These are phyloP conservation scores for Bretschneidera sinensis DNA, from an alignment of 345 rosid species.

Conservation along the genomic window DNA sequence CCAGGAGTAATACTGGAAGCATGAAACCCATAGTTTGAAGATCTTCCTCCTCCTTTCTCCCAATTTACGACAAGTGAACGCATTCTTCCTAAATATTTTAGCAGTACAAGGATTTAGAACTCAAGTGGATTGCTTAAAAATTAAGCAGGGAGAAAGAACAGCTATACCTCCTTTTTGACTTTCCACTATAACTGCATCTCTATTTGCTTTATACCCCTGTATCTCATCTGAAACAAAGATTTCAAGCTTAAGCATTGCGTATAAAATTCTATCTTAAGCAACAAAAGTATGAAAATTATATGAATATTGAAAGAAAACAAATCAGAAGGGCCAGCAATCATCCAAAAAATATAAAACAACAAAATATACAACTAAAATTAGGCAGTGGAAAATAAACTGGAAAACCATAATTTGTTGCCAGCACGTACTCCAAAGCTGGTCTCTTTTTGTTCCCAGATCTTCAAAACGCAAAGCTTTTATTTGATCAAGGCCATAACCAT, in stretches of 20 bases:
- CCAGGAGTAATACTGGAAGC: conserved; percentile 34
- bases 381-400: no score
- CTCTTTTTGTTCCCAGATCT: no score
- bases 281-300: not conserved
- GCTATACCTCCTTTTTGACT: conserved; percentile 64
- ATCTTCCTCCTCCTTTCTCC: conserved; percentile 79
- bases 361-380: no score
- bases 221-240: conserved; percentile 53
- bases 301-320: not conserved
- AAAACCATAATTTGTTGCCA: no score
- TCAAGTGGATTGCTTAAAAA: conserved; percentile 13
- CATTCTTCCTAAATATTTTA: conserved; percentile 51
- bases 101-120: conserved; percentile 14
- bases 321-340: not conserved
- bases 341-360: no score
- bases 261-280: not conserved
- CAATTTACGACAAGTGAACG: conserved; percentile 56
- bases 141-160: conserved; percentile 13
- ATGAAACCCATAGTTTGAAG: no score
- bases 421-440: no score
- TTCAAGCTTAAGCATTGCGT: conserved; percentile 7
- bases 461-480: no score
- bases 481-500: no score
- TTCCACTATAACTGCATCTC: conserved; percentile 49
- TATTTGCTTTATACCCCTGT: conserved; percentile 44